Base-by-base conservation (phyloP, 345 rosid genomes). In the Syzygium grande region DNA sequence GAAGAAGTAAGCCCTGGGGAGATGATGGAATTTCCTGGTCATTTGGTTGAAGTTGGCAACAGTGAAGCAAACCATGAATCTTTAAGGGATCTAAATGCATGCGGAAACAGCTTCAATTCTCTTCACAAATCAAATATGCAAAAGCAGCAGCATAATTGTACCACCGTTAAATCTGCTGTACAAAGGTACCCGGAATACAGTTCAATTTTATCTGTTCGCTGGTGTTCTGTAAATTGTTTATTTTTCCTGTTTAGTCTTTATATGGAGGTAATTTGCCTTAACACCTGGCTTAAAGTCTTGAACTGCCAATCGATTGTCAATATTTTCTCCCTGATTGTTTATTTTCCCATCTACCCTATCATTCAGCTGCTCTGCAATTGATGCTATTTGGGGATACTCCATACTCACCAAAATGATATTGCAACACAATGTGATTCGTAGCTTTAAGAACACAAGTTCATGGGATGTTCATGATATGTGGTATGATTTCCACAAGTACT, bases 1-100 rank as follows among this genome's bases (percentile, higher is more conserved):
- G 94, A 94, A 89, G 91, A 84, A 86, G 88, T 94, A 88, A 89
- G 85, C 85, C 88, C 92, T 85, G 92, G 92, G 38, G 93, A 92
- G 86, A 92, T 92, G 87, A 84, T 91, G 86, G 53, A 87, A 79
- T 91, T 93, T 87, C 93, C 91, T 87, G 92, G 89, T 88, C 90
- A 92, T 90, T 83, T 92, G 88, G 95, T 94, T n/a, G 95, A 93
- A 79, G 78, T 91, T 77, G 95, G 93, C 85, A 92, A 91, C 61
- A 65, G 59, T 84, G 91, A 86, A 56, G 89, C 77, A 89, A 77
- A 88, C 46, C 38, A 9, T 49, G 85, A 89, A 83, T 41, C 89
- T 59, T 52, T 56, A 5, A 77, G 52, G 12, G 88, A 79, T 65
- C 80, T 86, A 54, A 63, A 84, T 30, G 87, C 53, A 86, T 52